phyloP scores from a whole-genome alignment of 441 rosid species.

The Gossypium trilobum region DNA sequence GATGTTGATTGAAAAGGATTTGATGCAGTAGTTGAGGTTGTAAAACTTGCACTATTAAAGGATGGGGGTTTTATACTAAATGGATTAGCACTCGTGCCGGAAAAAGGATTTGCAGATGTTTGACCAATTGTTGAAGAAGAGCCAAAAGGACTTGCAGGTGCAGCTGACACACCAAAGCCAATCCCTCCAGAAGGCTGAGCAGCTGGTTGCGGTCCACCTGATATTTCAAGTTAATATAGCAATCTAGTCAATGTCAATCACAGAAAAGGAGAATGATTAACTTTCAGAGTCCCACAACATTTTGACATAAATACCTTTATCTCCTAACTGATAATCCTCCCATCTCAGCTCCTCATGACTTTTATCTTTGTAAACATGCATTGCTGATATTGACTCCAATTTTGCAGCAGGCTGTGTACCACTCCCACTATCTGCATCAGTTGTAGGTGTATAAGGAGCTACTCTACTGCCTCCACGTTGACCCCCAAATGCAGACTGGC shows the following conservation, averaged over 20 bases:
- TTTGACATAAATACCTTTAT: constrained; percentile 48
- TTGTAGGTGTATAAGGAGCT: constrained; percentile 51
- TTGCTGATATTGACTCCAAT: constrained; percentile 79
- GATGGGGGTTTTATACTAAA: constrained; percentile 46
- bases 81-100: constrained; percentile 41
- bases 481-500: constrained; percentile 58
- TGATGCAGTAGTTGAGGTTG: constrained; percentile 30
- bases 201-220: constrained; percentile 70
- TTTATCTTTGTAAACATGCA: constrained; percentile 68
- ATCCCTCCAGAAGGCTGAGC: constrained; percentile 49
- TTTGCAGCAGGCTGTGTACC: constrained; percentile 58
- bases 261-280: background rate
- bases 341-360: constrained; percentile 90
- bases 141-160: constrained; percentile 42
- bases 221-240: constrained; percentile 17
- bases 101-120: constrained; percentile 49
- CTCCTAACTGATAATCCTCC: constrained; percentile 94
- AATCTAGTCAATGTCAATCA: constrained; percentile 10
- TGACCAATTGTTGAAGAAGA: constrained; percentile 41
- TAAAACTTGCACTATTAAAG: constrained; percentile 45
- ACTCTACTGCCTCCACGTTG: constrained; percentile 83
- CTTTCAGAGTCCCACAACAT: background rate
- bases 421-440: constrained; percentile 50
- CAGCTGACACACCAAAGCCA: constrained; percentile 38
- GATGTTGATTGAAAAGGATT: constrained; percentile 42